Evolutionary conservation across 352 stramenopile species (phyloP), one percentile per base, ranked within the genome.

Genomic region (Pythium brachiatum): DNA sequence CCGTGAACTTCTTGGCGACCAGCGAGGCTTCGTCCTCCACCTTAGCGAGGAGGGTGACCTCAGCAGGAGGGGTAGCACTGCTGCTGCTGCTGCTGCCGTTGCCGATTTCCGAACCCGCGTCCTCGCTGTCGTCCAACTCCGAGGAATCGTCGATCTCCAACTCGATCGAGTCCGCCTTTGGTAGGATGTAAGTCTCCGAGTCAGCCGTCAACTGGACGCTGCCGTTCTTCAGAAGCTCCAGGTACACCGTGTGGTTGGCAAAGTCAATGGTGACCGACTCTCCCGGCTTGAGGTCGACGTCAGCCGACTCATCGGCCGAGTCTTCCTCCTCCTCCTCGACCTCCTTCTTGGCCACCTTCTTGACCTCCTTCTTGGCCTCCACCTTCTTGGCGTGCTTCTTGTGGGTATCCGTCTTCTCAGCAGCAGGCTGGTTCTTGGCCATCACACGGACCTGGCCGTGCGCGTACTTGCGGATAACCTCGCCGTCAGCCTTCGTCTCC

Each of bases 381-480:
- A 32, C 53, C 66, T 66, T 57, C 48, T 64, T 64, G 21, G 46
- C 46, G 31, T 68, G 32, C 48, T 62, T 69, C 46, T 58, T 16
- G 18, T 52, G 38, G 7, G 51, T 46, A 21, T 64, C 63, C 53
- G 69, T 66, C 51, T 55, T 52, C n/a, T n/a, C n/a, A 25, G 23
- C 25, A 18, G 56, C 56, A 27, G 55, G 27, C 56, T 60, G 50
- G 54, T 61, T 54, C 63, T 70, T 70, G 13, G 26, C 54, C 16
- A 61, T 70, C 15, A 80, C 78, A 34, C 73, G 79, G 51, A 88
- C 78, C 16, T 62, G 72, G 43, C 78, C 81, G 46, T 83, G 77
- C 1, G 77, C 57, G 69, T 88, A 88, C 57, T 79, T 70, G 41
- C 75, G 65, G 43, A 82, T 70, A 44, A 69, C 66, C 54, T 90